Conservation (phyloP, 2,329 filamentous ascomycete genomes). For the Sarocladium kiliense region DNA sequence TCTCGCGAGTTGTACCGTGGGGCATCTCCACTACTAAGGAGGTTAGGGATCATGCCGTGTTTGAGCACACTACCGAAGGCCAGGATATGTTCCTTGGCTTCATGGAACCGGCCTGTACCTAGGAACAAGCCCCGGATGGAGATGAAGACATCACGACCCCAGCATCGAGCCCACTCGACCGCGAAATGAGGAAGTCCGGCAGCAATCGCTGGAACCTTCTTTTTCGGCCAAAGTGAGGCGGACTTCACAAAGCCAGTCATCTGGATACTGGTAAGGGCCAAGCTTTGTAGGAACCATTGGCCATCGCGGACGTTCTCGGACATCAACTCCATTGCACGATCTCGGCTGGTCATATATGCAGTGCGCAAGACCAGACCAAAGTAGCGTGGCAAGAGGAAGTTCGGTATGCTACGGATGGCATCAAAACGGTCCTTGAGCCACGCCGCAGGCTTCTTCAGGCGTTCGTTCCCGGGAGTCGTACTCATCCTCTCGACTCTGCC, state of each 20-base stretch:
- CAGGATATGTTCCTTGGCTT: slow-evolving; percentile 89
- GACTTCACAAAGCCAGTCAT: slow-evolving; percentile 86
- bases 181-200: slow-evolving; percentile 93
- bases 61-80: slow-evolving; percentile 96
- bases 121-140: slow-evolving; percentile 88
- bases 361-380: slow-evolving; percentile 87
- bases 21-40: slow-evolving; percentile 77
- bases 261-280: slow-evolving; percentile 89
- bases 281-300: slow-evolving; percentile 81
- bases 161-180: slow-evolving; percentile 90
- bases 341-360: slow-evolving; percentile 78
- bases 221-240: slow-evolving; percentile 83
- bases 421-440: slow-evolving; percentile 87
- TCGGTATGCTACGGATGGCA: slow-evolving; percentile 78
- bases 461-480: slow-evolving; percentile 54
- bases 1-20: slow-evolving; percentile 95
- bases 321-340: slow-evolving; percentile 75
- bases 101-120: slow-evolving; percentile 79
- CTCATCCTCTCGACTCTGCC: slow-evolving; percentile 71
- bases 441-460: slow-evolving; percentile 58
- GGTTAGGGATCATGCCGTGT: slow-evolving; percentile 96
- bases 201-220: slow-evolving; percentile 78
- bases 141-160: slow-evolving; percentile 97
- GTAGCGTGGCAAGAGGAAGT: slow-evolving; percentile 85
- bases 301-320: slow-evolving; percentile 70